A percentile compares a stretch with the other conserved stretches of the same genome.
Evolutionary conservation across 352 stramenopile species (phyloP).

Genomic region (Aphanomyces stellatus): DNA sequence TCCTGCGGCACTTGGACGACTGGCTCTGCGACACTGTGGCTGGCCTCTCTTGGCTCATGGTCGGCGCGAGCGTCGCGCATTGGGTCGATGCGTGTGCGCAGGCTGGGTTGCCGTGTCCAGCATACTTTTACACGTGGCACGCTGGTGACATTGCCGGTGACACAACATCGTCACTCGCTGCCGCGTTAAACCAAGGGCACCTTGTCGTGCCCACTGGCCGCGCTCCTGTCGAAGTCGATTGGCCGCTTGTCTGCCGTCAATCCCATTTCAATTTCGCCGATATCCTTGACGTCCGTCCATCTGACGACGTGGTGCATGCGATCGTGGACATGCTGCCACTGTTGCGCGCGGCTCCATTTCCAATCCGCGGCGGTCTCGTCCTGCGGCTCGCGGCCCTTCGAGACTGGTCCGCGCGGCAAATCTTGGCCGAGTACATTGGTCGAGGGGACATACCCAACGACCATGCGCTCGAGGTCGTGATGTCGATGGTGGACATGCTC

Average conservation of each 20-base stretch:
- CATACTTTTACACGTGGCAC: slow-evolving; percentile 1
- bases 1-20: background rate
- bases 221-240: background rate
- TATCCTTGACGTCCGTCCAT: too few relatives aligned
- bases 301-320: too few relatives aligned
- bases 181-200: background rate
- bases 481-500: background rate
- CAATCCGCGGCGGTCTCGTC: too few relatives aligned
- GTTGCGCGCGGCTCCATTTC: too few relatives aligned
- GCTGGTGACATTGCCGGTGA: background rate
- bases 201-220: background rate
- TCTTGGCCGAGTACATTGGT: background rate
- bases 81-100: background rate
- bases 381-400: background rate
- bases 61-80: background rate
- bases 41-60: background rate
- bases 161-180: background rate
- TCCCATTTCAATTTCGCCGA: too few relatives aligned
- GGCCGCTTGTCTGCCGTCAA: too few relatives aligned
- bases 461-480: background rate
- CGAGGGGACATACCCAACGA: background rate
- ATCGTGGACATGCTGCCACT: too few relatives aligned
- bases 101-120: background rate
- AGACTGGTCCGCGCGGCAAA: background rate
- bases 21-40: background rate